phyloP scores from a whole-genome alignment of 768 basidiomycete genomes.

The Lentinula lateritia region DNA sequence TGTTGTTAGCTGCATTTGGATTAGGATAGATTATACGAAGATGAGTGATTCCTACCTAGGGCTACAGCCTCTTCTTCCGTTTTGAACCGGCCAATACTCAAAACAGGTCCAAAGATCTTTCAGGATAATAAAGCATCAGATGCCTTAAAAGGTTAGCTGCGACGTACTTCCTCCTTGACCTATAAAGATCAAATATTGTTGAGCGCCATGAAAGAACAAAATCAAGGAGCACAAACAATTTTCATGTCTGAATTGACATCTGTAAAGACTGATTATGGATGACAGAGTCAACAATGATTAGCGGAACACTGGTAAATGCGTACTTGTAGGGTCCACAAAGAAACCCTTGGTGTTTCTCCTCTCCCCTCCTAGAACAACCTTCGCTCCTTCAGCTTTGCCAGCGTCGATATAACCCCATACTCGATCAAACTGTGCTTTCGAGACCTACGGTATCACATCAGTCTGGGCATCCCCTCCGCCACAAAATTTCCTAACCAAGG shows the following conservation, averaged over 20 bases:
- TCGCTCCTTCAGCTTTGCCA: slow-evolving; percentile 83
- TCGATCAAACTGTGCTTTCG: slow-evolving; percentile 79
- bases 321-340: slow-evolving; percentile 87
- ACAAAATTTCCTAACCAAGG: slow-evolving; percentile 48
- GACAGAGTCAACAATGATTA: neutral
- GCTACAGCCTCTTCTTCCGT: slow-evolving; percentile 83
- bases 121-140: slow-evolving; percentile 5
- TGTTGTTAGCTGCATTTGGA: slow-evolving; percentile 63
- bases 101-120: slow-evolving; percentile 93
- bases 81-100: slow-evolving; percentile 75
- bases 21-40: neutral
- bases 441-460: slow-evolving; percentile 45
- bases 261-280: slow-evolving; percentile 58
- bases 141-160: neutral
- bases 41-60: slow-evolving; percentile 21
- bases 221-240: slow-evolving; percentile 48
- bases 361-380: slow-evolving; percentile 70
- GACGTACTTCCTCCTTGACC: slow-evolving; percentile 66
- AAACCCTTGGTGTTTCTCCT: slow-evolving; percentile 76
- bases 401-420: slow-evolving; percentile 85
- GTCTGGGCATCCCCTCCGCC: neutral
- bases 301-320: slow-evolving; percentile 17
- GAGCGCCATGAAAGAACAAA: neutral
- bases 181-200: slow-evolving; percentile 13
- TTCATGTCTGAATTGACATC: slow-evolving; percentile 79